Evolutionary conservation across 208 protist genomes (phyloP), one percentile per base, ranked within the genome.

Genomic region (Leishmania martiniquensis): DNA sequence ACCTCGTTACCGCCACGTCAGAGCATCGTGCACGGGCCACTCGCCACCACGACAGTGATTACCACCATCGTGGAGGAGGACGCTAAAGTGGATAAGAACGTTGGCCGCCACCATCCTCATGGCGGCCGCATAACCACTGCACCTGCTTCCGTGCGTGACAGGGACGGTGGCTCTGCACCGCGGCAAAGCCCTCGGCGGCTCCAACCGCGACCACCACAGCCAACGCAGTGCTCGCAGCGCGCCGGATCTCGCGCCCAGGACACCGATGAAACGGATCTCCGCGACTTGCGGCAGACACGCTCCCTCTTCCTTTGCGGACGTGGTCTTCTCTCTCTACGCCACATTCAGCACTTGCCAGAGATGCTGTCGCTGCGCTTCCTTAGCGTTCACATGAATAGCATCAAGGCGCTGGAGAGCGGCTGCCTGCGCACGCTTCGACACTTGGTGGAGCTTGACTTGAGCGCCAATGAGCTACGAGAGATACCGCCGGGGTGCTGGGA

Each of bases 381-480:
- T 9, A 95, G 88, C 62, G 80, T 93, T 39, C 93, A 97, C 86
- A 95, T 95, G 91, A 97, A 97, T 75, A 79, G 69, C 20, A 85
- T 97, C 74, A 85, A 75, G 34, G 62, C 69, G 4, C 55, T 93
- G 4, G 87, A 91, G 82, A 77, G 49, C 5, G 44, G 71, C 37
- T 77, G 47, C 47, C 68, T 89, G 20, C 42, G 72, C 13, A 77
- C 84, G 59, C 77, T 95, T 65, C 83, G 75, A 1, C 77, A 91
- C 51, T 82, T 97, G 52, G 87, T 88, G 29, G 88, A 95, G 59
- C 81, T 97, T 13, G 93, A 97, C 60, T 65, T 97, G 22, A 95
- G 91, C 77, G 91, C 85, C 45, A 97, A 97, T 71, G 93, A 97
- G 70, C 78, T 97, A 13, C 55, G 55, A 39, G 75, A 80, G 12